phyloP scores from a whole-genome alignment of 106 monocot species.

The Acorus gramineus region DNA sequence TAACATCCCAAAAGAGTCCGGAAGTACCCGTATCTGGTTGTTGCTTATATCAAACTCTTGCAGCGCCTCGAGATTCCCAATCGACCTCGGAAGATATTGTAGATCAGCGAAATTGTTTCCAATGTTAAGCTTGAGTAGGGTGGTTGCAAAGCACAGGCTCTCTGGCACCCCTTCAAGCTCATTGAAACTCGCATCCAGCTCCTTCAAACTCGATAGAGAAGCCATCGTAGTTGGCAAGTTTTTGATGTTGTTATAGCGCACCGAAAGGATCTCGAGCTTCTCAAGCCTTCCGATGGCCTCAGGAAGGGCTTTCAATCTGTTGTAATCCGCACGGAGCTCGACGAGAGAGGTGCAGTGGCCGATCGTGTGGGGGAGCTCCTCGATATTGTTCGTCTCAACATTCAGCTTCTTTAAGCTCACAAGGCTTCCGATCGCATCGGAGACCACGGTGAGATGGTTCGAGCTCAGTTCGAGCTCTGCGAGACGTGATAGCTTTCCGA shows the following conservation, averaged over 20 bases:
- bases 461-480: constrained; percentile 44
- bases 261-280: constrained; percentile 26
- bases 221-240: constrained; percentile 44
- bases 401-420: constrained; percentile 30
- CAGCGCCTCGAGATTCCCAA: constrained; percentile 48
- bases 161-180: constrained; percentile 47
- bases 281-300: constrained; percentile 46
- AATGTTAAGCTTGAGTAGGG: constrained; percentile 37
- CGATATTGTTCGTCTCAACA: constrained; percentile 34
- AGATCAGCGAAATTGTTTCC: constrained; percentile 56
- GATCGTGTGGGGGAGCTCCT: constrained; percentile 45
- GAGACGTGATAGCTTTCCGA: constrained; percentile 28
- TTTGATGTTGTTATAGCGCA: constrained; percentile 37
- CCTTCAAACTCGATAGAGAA: constrained; percentile 31
- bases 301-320: constrained; percentile 34
- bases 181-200: constrained; percentile 45
- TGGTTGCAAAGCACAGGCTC: constrained; percentile 41
- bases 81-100: constrained; percentile 25
- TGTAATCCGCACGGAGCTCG: constrained; percentile 42
- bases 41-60: constrained; percentile 50
- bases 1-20: constrained; percentile 38
- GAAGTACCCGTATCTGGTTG: constrained; percentile 48
- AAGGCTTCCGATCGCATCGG: constrained; percentile 29
- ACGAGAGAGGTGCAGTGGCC: constrained; percentile 25
- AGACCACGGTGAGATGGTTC: constrained; percentile 18